Evolutionary conservation across 2,329 filamentous ascomycete genomes (phyloP).

Genomic region (Myriosclerotinia curreyana): DNA sequence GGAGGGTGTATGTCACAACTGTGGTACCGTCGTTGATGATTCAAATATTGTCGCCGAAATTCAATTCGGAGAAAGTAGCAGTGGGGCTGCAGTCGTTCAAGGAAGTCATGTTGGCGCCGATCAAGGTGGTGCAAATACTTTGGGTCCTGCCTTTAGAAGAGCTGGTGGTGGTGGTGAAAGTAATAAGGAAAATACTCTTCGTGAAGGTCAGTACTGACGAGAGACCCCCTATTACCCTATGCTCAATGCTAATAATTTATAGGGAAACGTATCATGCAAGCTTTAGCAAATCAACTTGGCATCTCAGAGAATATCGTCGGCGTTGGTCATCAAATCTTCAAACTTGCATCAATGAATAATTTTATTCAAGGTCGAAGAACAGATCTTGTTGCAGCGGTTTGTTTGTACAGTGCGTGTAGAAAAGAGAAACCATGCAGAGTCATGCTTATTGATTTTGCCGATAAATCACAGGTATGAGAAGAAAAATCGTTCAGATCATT

Average conservation of each 20-base stretch:
- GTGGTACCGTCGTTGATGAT: conserved; percentile 80
- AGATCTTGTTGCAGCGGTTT: conserved; percentile 82
- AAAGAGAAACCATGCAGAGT: conserved; percentile 74
- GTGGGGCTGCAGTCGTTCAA: conserved; percentile 84
- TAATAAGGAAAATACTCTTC: conserved; percentile 57
- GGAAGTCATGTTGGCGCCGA: conserved; percentile 84
- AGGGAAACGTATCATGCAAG: conserved; percentile 54
- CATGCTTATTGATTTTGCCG: conserved; percentile 94
- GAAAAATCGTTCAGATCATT: too few species aligned
- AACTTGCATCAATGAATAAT: conserved; percentile 68
- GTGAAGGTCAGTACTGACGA: conserved; percentile 42
- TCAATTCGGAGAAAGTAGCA: conserved; percentile 82
- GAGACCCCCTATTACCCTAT: background rate
- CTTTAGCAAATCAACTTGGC: conserved; percentile 58
- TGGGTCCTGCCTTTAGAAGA: conserved; percentile 60
- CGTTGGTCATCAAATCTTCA: conserved; percentile 69
- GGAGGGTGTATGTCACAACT: conserved; percentile 73
- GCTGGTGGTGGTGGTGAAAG: conserved; percentile 58
- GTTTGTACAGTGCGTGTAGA: conserved; percentile 84
- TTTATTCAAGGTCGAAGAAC: conserved; percentile 85
- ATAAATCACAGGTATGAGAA: conserved; percentile 57
- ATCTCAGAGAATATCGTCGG: conserved; percentile 62
- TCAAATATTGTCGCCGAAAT: conserved; percentile 90
- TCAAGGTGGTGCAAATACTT: conserved; percentile 57
- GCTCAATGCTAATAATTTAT: background rate